Conservation (phyloP, 441 rosid genomes). For the Gossypium laxum region DNA sequence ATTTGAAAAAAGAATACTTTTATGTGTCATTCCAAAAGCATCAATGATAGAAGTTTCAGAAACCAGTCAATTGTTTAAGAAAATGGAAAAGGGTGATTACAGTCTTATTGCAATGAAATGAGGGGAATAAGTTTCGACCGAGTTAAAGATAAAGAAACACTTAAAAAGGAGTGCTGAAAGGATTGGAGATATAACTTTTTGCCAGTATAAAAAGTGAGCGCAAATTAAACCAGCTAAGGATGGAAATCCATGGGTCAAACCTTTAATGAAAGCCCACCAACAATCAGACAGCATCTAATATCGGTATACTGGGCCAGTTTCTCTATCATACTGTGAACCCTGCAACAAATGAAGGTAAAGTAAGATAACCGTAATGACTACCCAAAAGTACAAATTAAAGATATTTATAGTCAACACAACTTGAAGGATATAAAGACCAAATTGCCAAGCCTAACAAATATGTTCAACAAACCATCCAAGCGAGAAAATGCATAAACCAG, state of each 20-base stretch:
- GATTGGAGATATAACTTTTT: background rate
- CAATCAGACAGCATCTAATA: conserved; percentile 76
- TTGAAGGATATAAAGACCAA: background rate
- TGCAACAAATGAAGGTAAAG: conserved; percentile 22
- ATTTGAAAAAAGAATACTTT: background rate
- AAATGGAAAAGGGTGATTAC: background rate
- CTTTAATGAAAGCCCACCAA: conserved; percentile 86
- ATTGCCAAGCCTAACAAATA: background rate
- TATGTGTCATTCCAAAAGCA: background rate
- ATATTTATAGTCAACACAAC: background rate
- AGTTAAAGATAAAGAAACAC: background rate
- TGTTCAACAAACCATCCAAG: background rate
- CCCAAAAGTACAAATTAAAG: background rate
- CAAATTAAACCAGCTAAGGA: conserved; percentile 1
- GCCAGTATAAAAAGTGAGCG: background rate
- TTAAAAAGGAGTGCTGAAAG: background rate
- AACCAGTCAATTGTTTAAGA: background rate
- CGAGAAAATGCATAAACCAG: background rate
- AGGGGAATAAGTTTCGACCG: background rate
- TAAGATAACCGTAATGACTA: background rate
- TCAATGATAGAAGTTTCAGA: background rate
- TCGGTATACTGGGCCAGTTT: conserved; percentile 80
- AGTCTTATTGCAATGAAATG: background rate
- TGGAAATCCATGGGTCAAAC: conserved; percentile 29
- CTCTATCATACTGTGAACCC: conserved; percentile 93